A percentile compares a stretch with the other conserved stretches of the same genome.
phyloP scores from a whole-genome alignment of 768 basidiomycete genomes.

The Lentinula edodes region DNA sequence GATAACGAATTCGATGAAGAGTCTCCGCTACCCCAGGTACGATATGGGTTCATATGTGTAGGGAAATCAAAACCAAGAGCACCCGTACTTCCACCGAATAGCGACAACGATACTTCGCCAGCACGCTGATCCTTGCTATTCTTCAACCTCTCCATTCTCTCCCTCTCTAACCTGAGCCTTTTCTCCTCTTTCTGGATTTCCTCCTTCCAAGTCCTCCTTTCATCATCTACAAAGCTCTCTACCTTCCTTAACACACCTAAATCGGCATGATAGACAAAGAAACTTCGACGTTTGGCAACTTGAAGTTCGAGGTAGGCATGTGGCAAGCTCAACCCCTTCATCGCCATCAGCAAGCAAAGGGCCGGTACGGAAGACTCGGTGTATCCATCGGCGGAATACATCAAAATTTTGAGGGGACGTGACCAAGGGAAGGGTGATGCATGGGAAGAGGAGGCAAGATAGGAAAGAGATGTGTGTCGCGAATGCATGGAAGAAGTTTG shows the following conservation, averaged over 20 bases:
- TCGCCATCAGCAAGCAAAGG: constrained; percentile 79
- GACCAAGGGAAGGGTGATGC: constrained; percentile 13
- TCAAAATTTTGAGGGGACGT: constrained; percentile 65
- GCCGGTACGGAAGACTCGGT: constrained; percentile 91
- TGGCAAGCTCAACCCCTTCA: constrained; percentile 60
- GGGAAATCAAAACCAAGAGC: constrained; percentile 3
- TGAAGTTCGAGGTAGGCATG: constrained; percentile 94
- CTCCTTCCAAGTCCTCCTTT: constrained; percentile 35
- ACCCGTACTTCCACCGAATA: background rate
- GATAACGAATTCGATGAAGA: background rate
- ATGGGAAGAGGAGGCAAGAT: constrained; percentile 30
- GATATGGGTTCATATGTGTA: constrained; percentile 4
- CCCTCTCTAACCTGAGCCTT: constrained; percentile 19
- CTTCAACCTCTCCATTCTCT: constrained; percentile 17
- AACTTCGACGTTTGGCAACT: constrained; percentile 70
- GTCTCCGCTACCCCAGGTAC: background rate
- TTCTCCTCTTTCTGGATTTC: constrained; percentile 27
- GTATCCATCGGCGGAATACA: constrained; percentile 86
- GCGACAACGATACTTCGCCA: background rate
- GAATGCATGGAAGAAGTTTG: constrained; percentile 19
- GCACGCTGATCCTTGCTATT: constrained; percentile 17
- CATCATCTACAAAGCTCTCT: constrained; percentile 47
- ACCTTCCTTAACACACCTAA: constrained; percentile 65
- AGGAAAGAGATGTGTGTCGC: constrained; percentile 21
- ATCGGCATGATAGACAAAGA: constrained; percentile 89